Base-by-base conservation (phyloP, 2,329 filamentous ascomycete species). In the Amauroascus niger region DNA sequence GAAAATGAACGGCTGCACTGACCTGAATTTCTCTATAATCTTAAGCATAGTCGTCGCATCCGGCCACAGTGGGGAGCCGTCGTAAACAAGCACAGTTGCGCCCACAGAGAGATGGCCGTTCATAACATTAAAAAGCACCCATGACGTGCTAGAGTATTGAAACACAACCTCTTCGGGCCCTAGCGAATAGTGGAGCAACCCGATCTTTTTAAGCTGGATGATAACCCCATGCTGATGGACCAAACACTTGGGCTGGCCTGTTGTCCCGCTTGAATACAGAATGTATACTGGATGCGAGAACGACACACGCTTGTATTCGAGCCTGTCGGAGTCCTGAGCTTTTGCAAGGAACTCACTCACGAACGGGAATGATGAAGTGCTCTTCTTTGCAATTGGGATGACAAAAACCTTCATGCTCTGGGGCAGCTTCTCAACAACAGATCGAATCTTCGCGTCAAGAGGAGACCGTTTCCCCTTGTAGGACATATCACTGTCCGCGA, bases 51-150 rank as follows among this genome's bases (percentile, higher is more conserved):
- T 65, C 26, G 60, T 64, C 1, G 67, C 63, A 52, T 66, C 63
- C 1, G 72, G 73, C 60, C 69, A 71, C 40, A 74, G 62, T 0
- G 72, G 70, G 1, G 67, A 70, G 18, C 73, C 73, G 53, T 74
- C 71, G 61, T 74, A 76, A 44, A 70, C 65, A 8, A 57, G 18
- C 7, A 54, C n/a, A 2, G 55, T 54, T 37, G 55, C 66, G n/a
- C 72, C 71, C 26, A 66, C 66, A 11, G 68, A 65, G n/a, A 73
- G 62, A 57, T 73, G 67, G 26, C 69, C 69, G 52, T 70, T 67
- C 69, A 73, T 71, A 40, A 72, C 67, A 58, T 73, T 72, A 62
- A 69, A 74, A n/a, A 75, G 65, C 1, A 75, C 68, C 74, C 74
- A 76, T 6, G 71, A 72, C 1, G 73, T 75, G 41, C 66, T 72